Conservation (phyloP, 192 early-diverging fungal species). For the Neocallimastix lanati region DNA sequence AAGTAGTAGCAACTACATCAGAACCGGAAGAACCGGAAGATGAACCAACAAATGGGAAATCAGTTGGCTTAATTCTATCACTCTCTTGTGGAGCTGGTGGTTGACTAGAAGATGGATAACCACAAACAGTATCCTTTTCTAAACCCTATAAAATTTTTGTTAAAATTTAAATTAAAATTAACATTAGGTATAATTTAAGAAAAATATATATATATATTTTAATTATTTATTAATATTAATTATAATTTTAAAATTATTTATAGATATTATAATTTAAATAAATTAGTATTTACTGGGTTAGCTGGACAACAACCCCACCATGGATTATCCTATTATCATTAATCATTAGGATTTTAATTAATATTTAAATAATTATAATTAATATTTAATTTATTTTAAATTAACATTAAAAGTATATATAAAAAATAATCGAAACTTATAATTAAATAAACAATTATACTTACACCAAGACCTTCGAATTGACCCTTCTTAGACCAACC, state of each 20-base stretch:
- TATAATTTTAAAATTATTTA: no score
- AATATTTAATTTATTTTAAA: no score
- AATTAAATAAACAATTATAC: background rate
- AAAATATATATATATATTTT: no score
- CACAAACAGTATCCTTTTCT: background rate
- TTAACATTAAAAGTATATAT: no score
- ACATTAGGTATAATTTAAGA: no score
- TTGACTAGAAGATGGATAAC: background rate
- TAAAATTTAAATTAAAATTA: no score
- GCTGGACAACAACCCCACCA: background rate
- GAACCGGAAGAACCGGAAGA: no score
- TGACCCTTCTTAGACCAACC: background rate
- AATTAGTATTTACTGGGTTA: background rate
- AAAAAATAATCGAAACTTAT: no score
- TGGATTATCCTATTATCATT: background rate
- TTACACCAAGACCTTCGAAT: background rate
- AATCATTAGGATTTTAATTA: background rate
- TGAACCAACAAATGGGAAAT: background rate
- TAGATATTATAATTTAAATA: no score
- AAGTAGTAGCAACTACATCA: background rate
- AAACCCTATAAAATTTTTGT: background rate
- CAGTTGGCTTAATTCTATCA: background rate
- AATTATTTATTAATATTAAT: no score
- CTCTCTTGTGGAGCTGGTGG: background rate
- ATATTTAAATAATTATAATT: no score